phyloP scores from a whole-genome alignment of 805 yeast genomes.

The Kodamaea kakaduensis region DNA sequence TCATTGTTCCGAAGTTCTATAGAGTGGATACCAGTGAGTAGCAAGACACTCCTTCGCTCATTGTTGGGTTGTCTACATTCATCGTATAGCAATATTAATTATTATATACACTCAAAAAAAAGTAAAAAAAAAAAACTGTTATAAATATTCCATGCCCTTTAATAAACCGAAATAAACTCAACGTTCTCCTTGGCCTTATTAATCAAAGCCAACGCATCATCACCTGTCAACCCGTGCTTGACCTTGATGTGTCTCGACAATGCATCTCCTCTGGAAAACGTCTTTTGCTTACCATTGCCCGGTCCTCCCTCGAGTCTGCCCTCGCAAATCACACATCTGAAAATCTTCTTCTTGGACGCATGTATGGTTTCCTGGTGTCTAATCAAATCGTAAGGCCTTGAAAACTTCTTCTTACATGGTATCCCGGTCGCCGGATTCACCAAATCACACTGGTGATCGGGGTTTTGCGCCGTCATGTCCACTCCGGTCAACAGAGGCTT shows the following conservation, averaged over 20 bases:
- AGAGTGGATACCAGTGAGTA: too few relatives aligned
- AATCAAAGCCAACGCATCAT: conserved; percentile 65
- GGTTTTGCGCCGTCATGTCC: conserved; percentile 18
- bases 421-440: conserved; percentile 57
- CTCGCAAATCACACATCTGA: conserved; percentile 45
- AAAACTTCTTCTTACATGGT: conserved; percentile 74
- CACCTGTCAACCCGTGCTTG: conserved; percentile 71
- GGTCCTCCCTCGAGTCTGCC: conserved; percentile 44
- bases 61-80: background rate
- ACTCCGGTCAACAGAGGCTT: conserved; percentile 5
- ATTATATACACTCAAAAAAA: conserved; percentile 7
- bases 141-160: conserved; percentile 2
- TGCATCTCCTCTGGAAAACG: conserved; percentile 46
- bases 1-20: too few relatives aligned
- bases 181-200: conserved; percentile 75
- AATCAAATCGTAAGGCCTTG: conserved; percentile 56
- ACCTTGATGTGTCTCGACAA: conserved; percentile 57
- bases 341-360: conserved; percentile 43
- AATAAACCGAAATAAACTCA: conserved; percentile 43
- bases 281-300: conserved; percentile 48
- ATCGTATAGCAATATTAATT: conserved; percentile 4
- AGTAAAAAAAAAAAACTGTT: conserved; percentile 5
- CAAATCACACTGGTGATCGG: conserved; percentile 55
- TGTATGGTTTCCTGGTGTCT: conserved; percentile 49
- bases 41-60: too few relatives aligned